Base-by-base conservation (phyloP, 495 filamentous ascomycete genomes). In the Xylaria intraflava region DNA sequence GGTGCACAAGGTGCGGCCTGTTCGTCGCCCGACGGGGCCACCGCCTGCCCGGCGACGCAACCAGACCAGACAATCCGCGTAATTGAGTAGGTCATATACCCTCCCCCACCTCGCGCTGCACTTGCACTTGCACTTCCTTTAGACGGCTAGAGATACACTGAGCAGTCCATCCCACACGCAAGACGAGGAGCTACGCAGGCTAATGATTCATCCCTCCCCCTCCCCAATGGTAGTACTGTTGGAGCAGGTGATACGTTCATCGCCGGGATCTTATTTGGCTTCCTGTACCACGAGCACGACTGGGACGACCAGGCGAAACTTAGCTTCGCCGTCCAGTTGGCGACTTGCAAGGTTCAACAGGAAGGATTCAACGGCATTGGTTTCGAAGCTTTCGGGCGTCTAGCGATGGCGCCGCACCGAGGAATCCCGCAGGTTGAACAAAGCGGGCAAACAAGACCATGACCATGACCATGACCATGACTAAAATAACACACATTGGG, bases 191-290 rank as follows among this genome's bases (percentile, higher is more conserved):
- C 16, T 23, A 49, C 14, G 23, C 47, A 38, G 61, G 39, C 64
- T 66, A 64, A 66, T 54, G 26, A 27, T 33, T n/a, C n/a, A n/a
- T n/a, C n/a, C n/a, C n/a, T n/a, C n/a, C n/a, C n/a, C n/a, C 58
- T 52, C 56, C 61, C 52, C 56, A 58, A 59, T 49, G 56, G 57
- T 62, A 88, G 84, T 59, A 77, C 84, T 9, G 77, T 87, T 44
- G 84, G 85, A 40, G 86, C 86, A 51, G 86, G 85, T 59, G 85
- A 89, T 62, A 88, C 85, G 1, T 88, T 89, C 58, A 81, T 86
- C 55, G 85, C 85, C 7, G 86, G 84, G 22, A 80, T 88, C 65
- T 65, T 88, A 38, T 88, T 82, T 62, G 77, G 74, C 17, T 60
- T 86, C 56, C 67, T 76, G 41, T 78, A 71, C 57, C 78, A 75